These are phyloP conservation scores for Paecilomyces fulvus DNA, from an alignment of 2,329 filamentous ascomycete species.

Conservation along the genomic window DNA sequence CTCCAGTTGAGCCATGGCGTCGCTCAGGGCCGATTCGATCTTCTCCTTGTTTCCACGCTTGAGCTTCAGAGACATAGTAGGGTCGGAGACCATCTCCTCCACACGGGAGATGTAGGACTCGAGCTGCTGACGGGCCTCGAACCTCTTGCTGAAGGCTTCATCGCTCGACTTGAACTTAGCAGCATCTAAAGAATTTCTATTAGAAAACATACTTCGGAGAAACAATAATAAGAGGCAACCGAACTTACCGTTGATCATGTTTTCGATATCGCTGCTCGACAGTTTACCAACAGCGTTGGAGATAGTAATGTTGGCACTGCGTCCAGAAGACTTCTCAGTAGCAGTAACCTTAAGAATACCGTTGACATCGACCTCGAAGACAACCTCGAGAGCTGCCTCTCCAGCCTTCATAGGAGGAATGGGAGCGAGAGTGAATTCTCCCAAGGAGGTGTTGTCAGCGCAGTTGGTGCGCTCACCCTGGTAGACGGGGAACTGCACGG, in stretches of 20 bases:
- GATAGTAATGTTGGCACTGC: constrained; percentile 98
- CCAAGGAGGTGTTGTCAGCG: constrained; percentile 94
- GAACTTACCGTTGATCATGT: constrained; percentile 75
- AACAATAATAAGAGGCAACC: background rate
- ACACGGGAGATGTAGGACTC: constrained; percentile 98
- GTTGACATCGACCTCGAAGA: constrained; percentile 99
- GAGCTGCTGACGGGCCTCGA: constrained; percentile 97
- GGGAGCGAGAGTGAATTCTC: constrained; percentile 92
- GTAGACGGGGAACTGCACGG: constrained; percentile 84
- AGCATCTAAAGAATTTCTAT: constrained; percentile 51
- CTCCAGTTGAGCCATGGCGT: constrained; percentile 97
- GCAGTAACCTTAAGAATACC: constrained; percentile 99
- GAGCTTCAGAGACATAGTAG: constrained; percentile 88
- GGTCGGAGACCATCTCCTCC: constrained; percentile 97
- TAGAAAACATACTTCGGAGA: background rate
- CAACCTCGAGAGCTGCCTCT: constrained; percentile 91
- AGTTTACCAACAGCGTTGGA: constrained; percentile 99
- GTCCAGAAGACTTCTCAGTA: constrained; percentile 96
- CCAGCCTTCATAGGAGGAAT: constrained; percentile 82
- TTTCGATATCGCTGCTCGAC: constrained; percentile 87
- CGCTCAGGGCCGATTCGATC: constrained; percentile 93
- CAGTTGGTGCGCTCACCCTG: constrained; percentile 98
- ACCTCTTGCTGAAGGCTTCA: constrained; percentile 98
- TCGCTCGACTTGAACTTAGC: constrained; percentile 98
- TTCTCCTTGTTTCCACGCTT: constrained; percentile 99